Base-by-base conservation (phyloP, 257 asterid genomes). In the Penstemon newberryi region DNA sequence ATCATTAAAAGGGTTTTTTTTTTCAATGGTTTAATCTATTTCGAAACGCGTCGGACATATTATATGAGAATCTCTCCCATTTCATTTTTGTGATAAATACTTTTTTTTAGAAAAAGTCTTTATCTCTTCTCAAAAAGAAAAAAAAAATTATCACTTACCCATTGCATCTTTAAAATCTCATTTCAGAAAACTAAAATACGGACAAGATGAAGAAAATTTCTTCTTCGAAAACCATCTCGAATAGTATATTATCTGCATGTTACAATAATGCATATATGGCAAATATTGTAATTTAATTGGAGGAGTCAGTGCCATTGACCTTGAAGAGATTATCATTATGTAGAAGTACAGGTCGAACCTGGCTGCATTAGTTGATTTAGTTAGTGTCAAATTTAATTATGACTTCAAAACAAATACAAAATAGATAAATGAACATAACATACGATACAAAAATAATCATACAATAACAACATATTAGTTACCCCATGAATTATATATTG, bases 321-420 rank as follows among this genome's bases (percentile, higher is more conserved):
- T 5, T 39, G 6, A 13, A 1, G 52, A 60, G 36, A 46, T 38
- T 56, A 15, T 57, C 60, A 37, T 54, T 2, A n/a, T 5, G 56
- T 8, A 8, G 72, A 25, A 15, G 63, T 70, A 64, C 80, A 79
- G 4, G 10, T 46, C 5, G 83, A 59, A 44, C 80, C 80, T 4
- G 64, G 56, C 81, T 79, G 78, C 80, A 66, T 0, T 5, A 46
- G 11, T 33, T 12, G 47, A 65, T 38, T 15, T 13, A 78, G 33
- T 5, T 67, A 37, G 36, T 46, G 40, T 2, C 46, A 5, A n/a
- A 66, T 60, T 66, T 38, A 55, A 18, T 53, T 46, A 63, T 63
- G 15, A 37, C 3, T 40, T 55, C 5, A 3, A 33, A 68, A 42
- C 8, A 33, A 15, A 13, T 36, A 63, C 13, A 6, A 36, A 54